Percentiles rank a stretch among this genome's conserved stretches.
Evolutionary conservation across 805 yeast species (phyloP).

Genomic region (Vanderwaltozyma verrucispora): DNA sequence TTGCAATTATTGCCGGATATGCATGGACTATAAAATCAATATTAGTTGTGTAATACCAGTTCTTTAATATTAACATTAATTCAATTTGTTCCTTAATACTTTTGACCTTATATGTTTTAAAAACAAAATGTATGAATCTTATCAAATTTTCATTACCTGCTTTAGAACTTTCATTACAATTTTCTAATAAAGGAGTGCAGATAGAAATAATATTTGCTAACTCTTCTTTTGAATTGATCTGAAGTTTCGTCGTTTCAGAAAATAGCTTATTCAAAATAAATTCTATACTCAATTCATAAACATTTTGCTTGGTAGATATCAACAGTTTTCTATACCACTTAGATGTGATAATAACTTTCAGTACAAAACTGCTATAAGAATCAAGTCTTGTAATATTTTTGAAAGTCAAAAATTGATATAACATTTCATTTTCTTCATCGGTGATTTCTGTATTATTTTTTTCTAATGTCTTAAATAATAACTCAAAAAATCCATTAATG

Average conservation of each 20-base stretch:
- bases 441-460: background rate
- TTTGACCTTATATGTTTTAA: background rate
- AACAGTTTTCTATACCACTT: background rate
- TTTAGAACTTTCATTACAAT: background rate
- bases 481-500: slow-evolving; percentile 2
- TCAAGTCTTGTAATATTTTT: background rate
- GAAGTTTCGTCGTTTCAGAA: too few species aligned
- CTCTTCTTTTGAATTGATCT: slow-evolving; percentile 12
- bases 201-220: slow-evolving; percentile 15
- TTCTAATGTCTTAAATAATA: background rate
- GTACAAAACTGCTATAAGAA: background rate
- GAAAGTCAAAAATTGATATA: background rate
- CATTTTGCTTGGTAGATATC: background rate
- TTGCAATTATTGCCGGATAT: slow-evolving; percentile 62
- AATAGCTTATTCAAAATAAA: too few species aligned
- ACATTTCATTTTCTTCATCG: background rate
- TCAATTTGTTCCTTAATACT: slow-evolving; percentile 9
- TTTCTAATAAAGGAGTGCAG: slow-evolving; percentile 11
- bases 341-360: background rate
- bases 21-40: slow-evolving; percentile 40
- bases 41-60: slow-evolving; percentile 29
- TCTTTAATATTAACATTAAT: slow-evolving; percentile 31
- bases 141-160: background rate
- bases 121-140: background rate
- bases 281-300: too few species aligned